Evolutionary conservation across 805 yeast genomes (phyloP), one percentile per base, ranked within the genome.

Genomic region (Pichia manshurica): DNA sequence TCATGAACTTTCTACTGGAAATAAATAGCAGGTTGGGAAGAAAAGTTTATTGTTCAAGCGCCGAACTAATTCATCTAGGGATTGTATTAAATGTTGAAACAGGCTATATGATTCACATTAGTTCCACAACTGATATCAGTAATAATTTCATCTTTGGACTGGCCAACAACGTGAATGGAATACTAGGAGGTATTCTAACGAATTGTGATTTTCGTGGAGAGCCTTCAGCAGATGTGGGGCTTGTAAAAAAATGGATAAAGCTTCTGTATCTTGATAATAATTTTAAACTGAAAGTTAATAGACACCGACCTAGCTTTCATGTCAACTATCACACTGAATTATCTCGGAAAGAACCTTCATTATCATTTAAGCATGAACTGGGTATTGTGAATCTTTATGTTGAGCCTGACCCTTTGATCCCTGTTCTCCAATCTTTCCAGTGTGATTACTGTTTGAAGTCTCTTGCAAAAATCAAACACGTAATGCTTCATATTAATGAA

Each of bases 361-460:
- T 19, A 19, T 6, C 15, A 12, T 31, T 19, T 10, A 19, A 1
- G 8, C 32, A 40, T 17, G 31, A 19, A 13, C 29, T 44, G n/a
- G 32, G 42, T 3, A 8, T 34, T 15, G n/a, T 42, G 19, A 40
- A 41, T 3, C 13, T 46, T 13, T 34, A 41, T 25, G 31, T 33
- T 23, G 47, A 46, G 21, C 53, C 55, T 5, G 53, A 52, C 15
- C 44, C 45, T n/a, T 29, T 49, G 4, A 25, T 44, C 5, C 42
- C 45, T 5, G 31, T 52, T 15, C 25, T 25, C 15, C 10, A 35
- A 4, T 42, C 44, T 13, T 52, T 29, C 23, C 42, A 49, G 32
- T 52, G 55, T 40, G 46, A 49, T 31, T 34, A 38, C 16, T 52
- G 55, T 47, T 25, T 47, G 19, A 47, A 47, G 29, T 43, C 47